These are phyloP conservation scores for Penicillium nucicola DNA, from an alignment of 495 filamentous ascomycete species.

Conservation along the genomic window DNA sequence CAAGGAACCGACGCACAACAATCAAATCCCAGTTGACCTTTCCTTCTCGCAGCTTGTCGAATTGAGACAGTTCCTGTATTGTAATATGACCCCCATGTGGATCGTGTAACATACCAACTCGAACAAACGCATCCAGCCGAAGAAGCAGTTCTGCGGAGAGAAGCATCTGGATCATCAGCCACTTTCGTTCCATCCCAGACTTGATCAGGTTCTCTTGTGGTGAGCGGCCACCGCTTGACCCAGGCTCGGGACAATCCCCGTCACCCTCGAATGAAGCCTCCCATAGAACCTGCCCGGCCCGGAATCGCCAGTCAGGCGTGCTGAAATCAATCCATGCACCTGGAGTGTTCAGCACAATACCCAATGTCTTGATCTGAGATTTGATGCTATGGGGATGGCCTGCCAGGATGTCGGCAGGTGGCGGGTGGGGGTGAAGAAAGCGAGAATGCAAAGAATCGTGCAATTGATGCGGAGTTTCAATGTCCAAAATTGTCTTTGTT, in stretches of 20 bases:
- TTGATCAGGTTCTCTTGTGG: slow-evolving; percentile 33
- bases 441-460: slow-evolving; percentile 43
- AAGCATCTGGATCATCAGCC: slow-evolving; percentile 75
- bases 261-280: slow-evolving; percentile 50
- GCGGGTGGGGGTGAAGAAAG: slow-evolving; percentile 38
- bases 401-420: slow-evolving; percentile 15
- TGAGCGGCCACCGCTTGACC: slow-evolving; percentile 31
- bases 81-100: slow-evolving; percentile 46
- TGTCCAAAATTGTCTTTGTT: slow-evolving; percentile 39
- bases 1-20: slow-evolving; percentile 70
- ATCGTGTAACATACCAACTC: slow-evolving; percentile 47
- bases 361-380: slow-evolving; percentile 50
- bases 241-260: slow-evolving; percentile 45
- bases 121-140: slow-evolving; percentile 68
- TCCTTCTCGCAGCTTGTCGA: slow-evolving; percentile 60
- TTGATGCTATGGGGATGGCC: slow-evolving; percentile 40
- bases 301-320: slow-evolving; percentile 73
- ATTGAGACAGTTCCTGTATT: slow-evolving; percentile 57
- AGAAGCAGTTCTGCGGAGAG: slow-evolving; percentile 74
- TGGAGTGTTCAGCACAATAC: slow-evolving; percentile 40
- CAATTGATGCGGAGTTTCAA: slow-evolving; percentile 40
- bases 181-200: slow-evolving; percentile 59
- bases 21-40: slow-evolving; percentile 80
- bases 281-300: slow-evolving; percentile 81
- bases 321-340: slow-evolving; percentile 76